Percentiles rank a stretch among this genome's conserved stretches.
phyloP scores from a whole-genome alignment of 805 yeast species.

The Wickerhamiella allomyrinae region DNA sequence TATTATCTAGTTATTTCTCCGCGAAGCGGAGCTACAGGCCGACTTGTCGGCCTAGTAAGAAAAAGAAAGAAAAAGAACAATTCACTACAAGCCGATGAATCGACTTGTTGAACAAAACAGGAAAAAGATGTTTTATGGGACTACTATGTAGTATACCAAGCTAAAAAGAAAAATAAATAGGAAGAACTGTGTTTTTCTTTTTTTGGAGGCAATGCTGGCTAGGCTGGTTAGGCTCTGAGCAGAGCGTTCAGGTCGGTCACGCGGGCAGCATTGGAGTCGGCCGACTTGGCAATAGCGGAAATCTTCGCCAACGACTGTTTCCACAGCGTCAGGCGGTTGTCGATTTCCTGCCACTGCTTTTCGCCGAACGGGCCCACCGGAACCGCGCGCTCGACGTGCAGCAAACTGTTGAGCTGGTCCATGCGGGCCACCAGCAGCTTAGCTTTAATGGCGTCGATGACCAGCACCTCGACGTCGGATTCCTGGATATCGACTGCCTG shows the following conservation, averaged over 20 bases:
- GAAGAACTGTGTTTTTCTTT: too few relatives aligned
- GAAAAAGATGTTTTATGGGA: too few relatives aligned
- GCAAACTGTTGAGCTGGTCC: conserved; percentile 26
- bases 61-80: too few relatives aligned
- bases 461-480: conserved; percentile 27
- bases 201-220: too few relatives aligned
- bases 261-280: conserved; percentile 16
- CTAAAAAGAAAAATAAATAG: too few relatives aligned
- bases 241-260: neutral
- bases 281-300: conserved; percentile 20
- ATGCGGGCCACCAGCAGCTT: conserved; percentile 31
- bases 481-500: conserved; percentile 21
- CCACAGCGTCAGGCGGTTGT: conserved; percentile 25
- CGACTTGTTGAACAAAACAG: too few relatives aligned
- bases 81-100: too few relatives aligned
- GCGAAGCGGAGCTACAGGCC: too few relatives aligned
- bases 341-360: conserved; percentile 27
- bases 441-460: conserved; percentile 30
- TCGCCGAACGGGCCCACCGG: conserved; percentile 26
- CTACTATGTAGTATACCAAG: too few relatives aligned
- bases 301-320: conserved; percentile 22
- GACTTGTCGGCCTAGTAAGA: too few relatives aligned
- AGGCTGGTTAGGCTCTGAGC: neutral
- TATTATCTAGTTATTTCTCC: too few relatives aligned
- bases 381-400: conserved; percentile 26